Percentiles rank a stretch among this genome's conserved stretches.
These are phyloP conservation scores for Pythium aristosporum DNA, from an alignment of 352 stramenopile genomes.

Conservation along the genomic window DNA sequence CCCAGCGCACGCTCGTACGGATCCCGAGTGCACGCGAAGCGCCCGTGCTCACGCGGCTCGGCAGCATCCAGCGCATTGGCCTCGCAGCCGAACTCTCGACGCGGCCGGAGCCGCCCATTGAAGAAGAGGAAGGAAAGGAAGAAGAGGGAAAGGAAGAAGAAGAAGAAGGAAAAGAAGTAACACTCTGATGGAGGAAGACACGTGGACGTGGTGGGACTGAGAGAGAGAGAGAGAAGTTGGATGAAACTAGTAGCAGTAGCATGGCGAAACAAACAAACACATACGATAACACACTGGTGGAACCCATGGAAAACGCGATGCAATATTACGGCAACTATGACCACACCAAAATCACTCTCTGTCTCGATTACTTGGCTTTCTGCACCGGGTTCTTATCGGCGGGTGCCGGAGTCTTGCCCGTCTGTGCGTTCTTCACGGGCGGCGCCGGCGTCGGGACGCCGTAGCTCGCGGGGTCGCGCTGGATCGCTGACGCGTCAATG, in stretches of 20 bases:
- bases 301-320: too few species aligned
- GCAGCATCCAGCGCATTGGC: constrained; percentile 65
- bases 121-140: constrained; percentile 20
- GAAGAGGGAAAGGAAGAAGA: constrained; percentile 33
- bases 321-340: too few species aligned
- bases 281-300: too few species aligned
- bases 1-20: constrained; percentile 28
- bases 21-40: constrained; percentile 35
- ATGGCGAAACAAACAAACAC: neutral
- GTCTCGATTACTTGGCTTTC: neutral
- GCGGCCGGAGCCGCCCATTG: constrained; percentile 4
- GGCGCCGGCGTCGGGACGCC: constrained; percentile 4
- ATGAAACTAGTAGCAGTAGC: neutral
- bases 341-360: neutral
- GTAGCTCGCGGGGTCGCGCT: constrained; percentile 9
- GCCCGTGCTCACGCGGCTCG: constrained; percentile 58
- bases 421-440: neutral
- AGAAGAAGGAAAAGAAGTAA: constrained; percentile 17
- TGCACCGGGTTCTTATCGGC: neutral
- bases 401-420: neutral
- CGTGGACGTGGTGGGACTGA: too few species aligned
- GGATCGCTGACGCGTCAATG: constrained; percentile 6
- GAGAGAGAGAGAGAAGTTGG: neutral
- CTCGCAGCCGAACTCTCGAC: constrained; percentile 19
- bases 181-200: too few species aligned